These are phyloP conservation scores for Chrysoporthe puriensis DNA, from an alignment of 2,329 filamentous ascomycete species.

Conservation along the genomic window DNA sequence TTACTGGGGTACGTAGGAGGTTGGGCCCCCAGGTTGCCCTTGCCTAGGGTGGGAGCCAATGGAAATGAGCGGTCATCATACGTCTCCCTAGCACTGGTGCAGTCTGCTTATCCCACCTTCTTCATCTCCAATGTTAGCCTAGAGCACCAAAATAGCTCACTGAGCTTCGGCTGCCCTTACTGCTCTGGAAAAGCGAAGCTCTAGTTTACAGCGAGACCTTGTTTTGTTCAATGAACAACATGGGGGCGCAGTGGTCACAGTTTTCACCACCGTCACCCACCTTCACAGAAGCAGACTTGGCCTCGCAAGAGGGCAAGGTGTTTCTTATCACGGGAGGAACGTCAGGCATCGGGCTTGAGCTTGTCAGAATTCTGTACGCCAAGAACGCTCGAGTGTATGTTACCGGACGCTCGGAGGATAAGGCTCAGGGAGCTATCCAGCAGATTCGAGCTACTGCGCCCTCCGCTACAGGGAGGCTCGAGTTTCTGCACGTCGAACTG, in stretches of 20 bases:
- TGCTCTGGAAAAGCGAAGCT: background rate
- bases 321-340: slow-evolving; percentile 46
- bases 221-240: background rate
- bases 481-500: slow-evolving; percentile 40
- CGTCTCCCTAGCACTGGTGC: too few relatives aligned
- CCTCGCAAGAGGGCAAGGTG: slow-evolving; percentile 12
- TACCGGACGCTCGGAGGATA: slow-evolving; percentile 41
- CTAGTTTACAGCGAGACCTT: background rate
- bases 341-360: slow-evolving; percentile 46
- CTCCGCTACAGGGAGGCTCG: slow-evolving; percentile 38
- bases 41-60: too few relatives aligned
- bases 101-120: background rate
- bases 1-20: too few relatives aligned
- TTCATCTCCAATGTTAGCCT: background rate
- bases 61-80: too few relatives aligned
- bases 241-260: slow-evolving; percentile 3
- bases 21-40: too few relatives aligned
- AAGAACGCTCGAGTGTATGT: slow-evolving; percentile 54
- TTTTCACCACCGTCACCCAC: slow-evolving; percentile 14
- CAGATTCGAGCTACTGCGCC: slow-evolving; percentile 30
- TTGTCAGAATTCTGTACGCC: slow-evolving; percentile 52
- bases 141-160: background rate
- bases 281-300: slow-evolving; percentile 17
- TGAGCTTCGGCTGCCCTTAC: background rate
- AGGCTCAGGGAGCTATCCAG: slow-evolving; percentile 16